Percentiles rank a stretch among this genome's conserved stretches.
Evolutionary conservation across 768 basidiomycete species (phyloP).

Genomic region (Leccinellum luteum): DNA sequence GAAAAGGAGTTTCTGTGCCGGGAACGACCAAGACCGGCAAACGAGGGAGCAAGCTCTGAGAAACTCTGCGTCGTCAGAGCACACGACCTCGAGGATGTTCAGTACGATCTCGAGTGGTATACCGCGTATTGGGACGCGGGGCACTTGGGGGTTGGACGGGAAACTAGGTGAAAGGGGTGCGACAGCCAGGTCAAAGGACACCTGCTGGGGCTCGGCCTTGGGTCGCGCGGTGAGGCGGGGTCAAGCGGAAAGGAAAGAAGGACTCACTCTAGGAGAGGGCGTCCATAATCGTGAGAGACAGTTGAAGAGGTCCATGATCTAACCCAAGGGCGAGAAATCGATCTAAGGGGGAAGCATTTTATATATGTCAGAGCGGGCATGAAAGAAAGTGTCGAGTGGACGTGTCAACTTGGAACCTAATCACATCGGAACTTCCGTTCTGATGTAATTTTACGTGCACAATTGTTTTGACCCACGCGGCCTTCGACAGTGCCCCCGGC

Average conservation of each 20-base stretch:
- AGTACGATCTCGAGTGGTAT: constrained; percentile 66
- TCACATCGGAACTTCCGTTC: background rate
- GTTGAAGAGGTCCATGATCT: constrained; percentile 26
- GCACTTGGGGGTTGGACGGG: constrained; percentile 12
- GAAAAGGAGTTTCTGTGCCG: constrained; percentile 66
- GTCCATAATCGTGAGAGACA: constrained; percentile 17
- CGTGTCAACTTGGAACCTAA: background rate
- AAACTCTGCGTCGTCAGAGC: constrained; percentile 40
- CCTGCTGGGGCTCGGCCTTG: constrained; percentile 35
- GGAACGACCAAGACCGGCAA: constrained; percentile 62
- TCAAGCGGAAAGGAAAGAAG: background rate
- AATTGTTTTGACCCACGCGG: background rate
- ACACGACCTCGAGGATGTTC: constrained; percentile 59
- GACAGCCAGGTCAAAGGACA: constrained; percentile 40
- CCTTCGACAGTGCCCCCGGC: background rate
- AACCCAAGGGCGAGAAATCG: constrained; percentile 10
- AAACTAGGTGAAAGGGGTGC: constrained; percentile 22
- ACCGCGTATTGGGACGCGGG: constrained; percentile 24
- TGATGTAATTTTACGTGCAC: background rate
- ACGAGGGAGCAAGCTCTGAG: constrained; percentile 59
- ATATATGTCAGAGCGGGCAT: background rate
- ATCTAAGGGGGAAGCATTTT: background rate
- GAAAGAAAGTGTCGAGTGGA: background rate
- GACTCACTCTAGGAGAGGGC: constrained; percentile 26
- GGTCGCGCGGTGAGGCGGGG: constrained; percentile 7